phyloP scores from a whole-genome alignment of 2,329 filamentous ascomycete species.

The Rutstroemia sp. region DNA sequence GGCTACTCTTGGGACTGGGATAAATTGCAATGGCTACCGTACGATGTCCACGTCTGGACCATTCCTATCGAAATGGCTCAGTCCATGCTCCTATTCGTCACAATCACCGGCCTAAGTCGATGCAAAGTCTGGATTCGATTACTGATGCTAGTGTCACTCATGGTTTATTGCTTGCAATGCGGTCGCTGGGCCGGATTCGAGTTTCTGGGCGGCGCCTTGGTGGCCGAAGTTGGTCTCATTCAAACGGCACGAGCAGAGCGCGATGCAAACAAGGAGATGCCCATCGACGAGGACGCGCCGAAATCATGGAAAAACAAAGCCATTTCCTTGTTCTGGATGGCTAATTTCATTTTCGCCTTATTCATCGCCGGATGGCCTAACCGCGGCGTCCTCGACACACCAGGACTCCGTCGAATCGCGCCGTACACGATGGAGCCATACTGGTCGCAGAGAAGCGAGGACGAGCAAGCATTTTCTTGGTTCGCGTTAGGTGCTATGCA shows the following conservation, averaged over 20 bases:
- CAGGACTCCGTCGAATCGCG: slow-evolving; percentile 18
- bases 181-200: slow-evolving; percentile 30
- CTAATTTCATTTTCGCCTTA: slow-evolving; percentile 21
- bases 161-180: slow-evolving; percentile 22
- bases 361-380: slow-evolving; percentile 28
- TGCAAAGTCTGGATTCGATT: slow-evolving; percentile 21
- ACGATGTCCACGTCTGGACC: slow-evolving; percentile 22
- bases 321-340: slow-evolving; percentile 20
- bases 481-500: slow-evolving; percentile 27
- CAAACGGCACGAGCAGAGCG: slow-evolving; percentile 18
- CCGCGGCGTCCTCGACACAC: slow-evolving; percentile 17
- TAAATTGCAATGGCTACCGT: slow-evolving; percentile 4
- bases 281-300: not conserved
- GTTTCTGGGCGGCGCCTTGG: slow-evolving; percentile 39
- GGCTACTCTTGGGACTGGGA: slow-evolving; percentile 9
- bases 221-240: slow-evolving; percentile 37
- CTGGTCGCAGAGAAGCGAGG: slow-evolving; percentile 14
- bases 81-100: slow-evolving; percentile 25
- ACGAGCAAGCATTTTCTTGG: slow-evolving; percentile 17
- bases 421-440: slow-evolving; percentile 23
- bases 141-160: slow-evolving; percentile 17
- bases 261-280: slow-evolving; percentile 10
- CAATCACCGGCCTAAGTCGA: slow-evolving; percentile 21
- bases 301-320: slow-evolving; percentile 1
- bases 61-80: slow-evolving; percentile 28